Percentiles rank a stretch among this genome's conserved stretches.
phyloP scores from a whole-genome alignment of 768 basidiomycete genomes.

The Russula brevipes region DNA sequence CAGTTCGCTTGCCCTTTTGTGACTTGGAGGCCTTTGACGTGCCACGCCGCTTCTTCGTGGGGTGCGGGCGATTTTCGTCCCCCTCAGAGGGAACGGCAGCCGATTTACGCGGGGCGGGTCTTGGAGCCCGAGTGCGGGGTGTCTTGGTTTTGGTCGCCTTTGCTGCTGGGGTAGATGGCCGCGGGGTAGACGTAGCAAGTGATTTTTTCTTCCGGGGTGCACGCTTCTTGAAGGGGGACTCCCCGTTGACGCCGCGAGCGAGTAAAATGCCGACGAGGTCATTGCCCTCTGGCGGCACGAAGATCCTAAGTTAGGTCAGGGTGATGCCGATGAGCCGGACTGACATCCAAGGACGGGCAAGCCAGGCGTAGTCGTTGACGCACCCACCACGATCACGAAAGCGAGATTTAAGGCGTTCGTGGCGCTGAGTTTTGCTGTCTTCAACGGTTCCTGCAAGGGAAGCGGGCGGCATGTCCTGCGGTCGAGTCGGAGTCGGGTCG shows the following conservation, averaged over 20 bases:
- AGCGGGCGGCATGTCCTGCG: not conserved
- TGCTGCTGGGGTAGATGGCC: not conserved
- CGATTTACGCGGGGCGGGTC: not conserved
- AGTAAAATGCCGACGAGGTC: conserved; percentile 50
- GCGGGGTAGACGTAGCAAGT: not conserved
- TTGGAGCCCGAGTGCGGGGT: not conserved
- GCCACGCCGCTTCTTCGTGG: not conserved
- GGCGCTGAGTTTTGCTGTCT: conserved; percentile 55
- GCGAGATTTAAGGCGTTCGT: conserved; percentile 58
- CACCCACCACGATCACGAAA: conserved; percentile 53
- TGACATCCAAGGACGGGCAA: not conserved
- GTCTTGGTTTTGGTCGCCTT: not conserved
- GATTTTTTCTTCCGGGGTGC: conserved; percentile 1
- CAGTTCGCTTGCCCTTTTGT: not conserved
- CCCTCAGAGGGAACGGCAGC: not conserved
- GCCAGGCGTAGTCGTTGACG: conserved; percentile 5
- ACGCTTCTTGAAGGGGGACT: conserved; percentile 39
- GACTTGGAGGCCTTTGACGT: not conserved
- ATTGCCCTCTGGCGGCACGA: conserved; percentile 48
- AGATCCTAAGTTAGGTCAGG: conserved; percentile 40
- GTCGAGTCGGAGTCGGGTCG: not conserved
- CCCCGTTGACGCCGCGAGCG: conserved; percentile 43
- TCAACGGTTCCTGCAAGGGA: conserved; percentile 38
- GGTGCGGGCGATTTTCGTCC: not conserved
- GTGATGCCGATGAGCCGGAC: not conserved